Evolutionary conservation across 352 stramenopile genomes (phyloP).

Genomic region (Globisporangium canariense): DNA sequence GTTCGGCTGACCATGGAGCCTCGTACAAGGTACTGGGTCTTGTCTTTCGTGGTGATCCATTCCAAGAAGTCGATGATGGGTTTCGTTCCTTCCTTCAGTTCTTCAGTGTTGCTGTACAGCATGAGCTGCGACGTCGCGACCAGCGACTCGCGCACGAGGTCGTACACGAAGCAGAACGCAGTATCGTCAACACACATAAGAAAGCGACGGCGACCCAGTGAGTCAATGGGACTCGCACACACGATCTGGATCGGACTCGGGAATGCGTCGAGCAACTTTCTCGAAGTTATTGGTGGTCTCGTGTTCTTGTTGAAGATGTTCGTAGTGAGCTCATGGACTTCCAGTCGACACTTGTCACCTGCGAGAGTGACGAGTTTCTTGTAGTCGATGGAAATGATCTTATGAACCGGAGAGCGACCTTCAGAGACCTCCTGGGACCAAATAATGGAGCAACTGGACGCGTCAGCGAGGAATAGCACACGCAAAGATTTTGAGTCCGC

Average conservation of each 20-base stretch:
- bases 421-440: not conserved
- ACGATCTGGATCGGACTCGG: conserved; percentile 16
- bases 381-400: not conserved
- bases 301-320: not conserved
- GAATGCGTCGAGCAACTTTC: conserved; percentile 13
- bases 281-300: not conserved
- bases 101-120: conserved; percentile 10
- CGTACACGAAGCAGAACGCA: conserved; percentile 43
- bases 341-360: conserved; percentile 4
- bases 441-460: not conserved
- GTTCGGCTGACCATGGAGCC: conserved; percentile 20
- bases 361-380: conserved; percentile 9
- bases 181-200: conserved; percentile 38
- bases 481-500: not conserved
- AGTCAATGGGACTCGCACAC: conserved; percentile 3
- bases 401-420: not conserved
- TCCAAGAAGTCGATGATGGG: conserved; percentile 12
- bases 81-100: not conserved
- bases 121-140: conserved; percentile 38
- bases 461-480: conserved; percentile 1
- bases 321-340: conserved; percentile 4
- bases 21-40: conserved; percentile 24
- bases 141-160: conserved; percentile 24
- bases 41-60: conserved; percentile 9
- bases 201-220: conserved; percentile 11